A percentile compares a stretch with the other conserved stretches of the same genome.
phyloP scores from a whole-genome alignment of 2,329 filamentous ascomycete genomes.

The Bipolaris bicolor region DNA sequence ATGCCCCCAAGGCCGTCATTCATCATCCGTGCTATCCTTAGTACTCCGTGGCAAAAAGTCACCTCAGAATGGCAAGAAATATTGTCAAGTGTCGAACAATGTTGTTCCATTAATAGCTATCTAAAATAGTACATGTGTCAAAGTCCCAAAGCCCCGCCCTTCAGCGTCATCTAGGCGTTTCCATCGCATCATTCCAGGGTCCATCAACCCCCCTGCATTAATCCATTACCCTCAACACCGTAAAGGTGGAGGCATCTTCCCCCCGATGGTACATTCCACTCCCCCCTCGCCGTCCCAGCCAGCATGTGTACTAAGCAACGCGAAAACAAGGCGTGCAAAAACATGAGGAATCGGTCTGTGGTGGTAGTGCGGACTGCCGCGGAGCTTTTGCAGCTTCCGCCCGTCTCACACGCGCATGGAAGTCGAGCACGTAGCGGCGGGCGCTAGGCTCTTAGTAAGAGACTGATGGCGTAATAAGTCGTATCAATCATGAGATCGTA shows the following conservation, averaged over 20 bases:
- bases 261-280: slow-evolving; percentile 10
- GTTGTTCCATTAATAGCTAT: slow-evolving; percentile 18
- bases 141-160: slow-evolving; percentile 4
- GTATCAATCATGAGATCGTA: slow-evolving; percentile 7
- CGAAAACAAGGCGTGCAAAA: slow-evolving; percentile 21
- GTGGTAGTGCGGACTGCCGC: slow-evolving; percentile 10
- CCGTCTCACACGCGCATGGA: slow-evolving; percentile 1
- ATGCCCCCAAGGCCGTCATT: neutral
- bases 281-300: slow-evolving; percentile 8
- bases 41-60: slow-evolving; percentile 15
- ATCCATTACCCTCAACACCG: slow-evolving; percentile 24
- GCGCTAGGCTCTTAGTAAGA: slow-evolving; percentile 13
- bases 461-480: slow-evolving; percentile 9
- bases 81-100: slow-evolving; percentile 13
- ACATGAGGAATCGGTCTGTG: slow-evolving; percentile 13
- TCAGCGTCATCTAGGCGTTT: slow-evolving; percentile 17
- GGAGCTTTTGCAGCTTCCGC: slow-evolving; percentile 20
- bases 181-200: slow-evolving; percentile 15
- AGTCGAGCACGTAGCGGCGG: slow-evolving; percentile 6
- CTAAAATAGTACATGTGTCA: slow-evolving; percentile 4
- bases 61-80: slow-evolving; percentile 19
- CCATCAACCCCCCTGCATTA: slow-evolving; percentile 9
- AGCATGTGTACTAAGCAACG: slow-evolving; percentile 15
- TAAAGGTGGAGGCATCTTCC: slow-evolving; percentile 21
- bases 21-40: slow-evolving; percentile 6